phyloP scores from a whole-genome alignment of 352 stramenopile genomes.

The Thalassiosira livingstoniorum region DNA sequence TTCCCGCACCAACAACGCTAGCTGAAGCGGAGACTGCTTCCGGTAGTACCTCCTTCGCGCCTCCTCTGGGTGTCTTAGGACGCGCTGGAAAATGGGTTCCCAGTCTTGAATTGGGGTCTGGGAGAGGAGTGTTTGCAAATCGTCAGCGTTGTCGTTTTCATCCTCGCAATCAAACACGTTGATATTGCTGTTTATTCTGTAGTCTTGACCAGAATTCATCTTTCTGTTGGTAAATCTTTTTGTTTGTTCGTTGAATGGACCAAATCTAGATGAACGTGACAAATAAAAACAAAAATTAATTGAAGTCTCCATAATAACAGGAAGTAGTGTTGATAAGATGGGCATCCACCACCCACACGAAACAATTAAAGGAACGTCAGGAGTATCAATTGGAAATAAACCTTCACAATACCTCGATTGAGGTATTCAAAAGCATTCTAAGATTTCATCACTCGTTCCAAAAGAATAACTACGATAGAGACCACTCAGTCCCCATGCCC shows the following conservation, averaged over 20 bases:
- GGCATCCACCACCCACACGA: slow-evolving; percentile 5
- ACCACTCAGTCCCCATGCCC: no score
- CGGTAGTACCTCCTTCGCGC: slow-evolving; percentile 36
- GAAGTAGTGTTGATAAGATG: not conserved
- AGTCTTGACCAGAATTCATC: no score
- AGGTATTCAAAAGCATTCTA: slow-evolving; percentile 19
- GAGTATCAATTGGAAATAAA: slow-evolving; percentile 46
- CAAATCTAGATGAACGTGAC: no score
- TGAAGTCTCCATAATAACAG: not conserved
- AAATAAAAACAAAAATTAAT: not conserved
- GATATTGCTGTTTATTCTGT: no score
- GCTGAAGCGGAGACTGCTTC: slow-evolving; percentile 34
- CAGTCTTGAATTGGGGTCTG: slow-evolving; percentile 33
- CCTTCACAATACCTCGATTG: slow-evolving; percentile 15
- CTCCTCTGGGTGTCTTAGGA: slow-evolving; percentile 24
- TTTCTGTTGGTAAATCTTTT: no score
- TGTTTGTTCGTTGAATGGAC: no score
- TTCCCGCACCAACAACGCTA: slow-evolving; percentile 27
- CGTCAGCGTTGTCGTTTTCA: slow-evolving; percentile 4
- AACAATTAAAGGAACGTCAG: slow-evolving; percentile 18
- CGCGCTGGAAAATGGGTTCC: slow-evolving; percentile 13
- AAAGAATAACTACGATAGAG: not conserved
- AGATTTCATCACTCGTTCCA: slow-evolving; percentile 19
- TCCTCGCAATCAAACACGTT: not conserved
- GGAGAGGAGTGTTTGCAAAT: slow-evolving; percentile 30